Evolutionary conservation across 148 eudicot genomes (phyloP).

Genomic region (Persicaria maculosa): DNA sequence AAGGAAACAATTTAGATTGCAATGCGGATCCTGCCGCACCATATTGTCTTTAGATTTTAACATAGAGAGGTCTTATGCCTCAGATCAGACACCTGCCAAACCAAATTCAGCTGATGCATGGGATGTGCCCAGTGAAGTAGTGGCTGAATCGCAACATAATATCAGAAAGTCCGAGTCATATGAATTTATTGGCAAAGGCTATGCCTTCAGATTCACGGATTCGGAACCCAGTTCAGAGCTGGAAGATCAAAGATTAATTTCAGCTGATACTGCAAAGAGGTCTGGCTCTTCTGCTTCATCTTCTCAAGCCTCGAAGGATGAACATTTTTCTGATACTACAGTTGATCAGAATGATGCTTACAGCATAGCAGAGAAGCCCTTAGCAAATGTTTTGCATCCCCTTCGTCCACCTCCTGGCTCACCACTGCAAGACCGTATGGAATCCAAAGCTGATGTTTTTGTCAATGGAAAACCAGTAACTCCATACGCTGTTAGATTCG

Average conservation of each 20-base stretch:
- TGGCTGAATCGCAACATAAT: conserved; percentile 2
- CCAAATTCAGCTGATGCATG: conserved; percentile 13
- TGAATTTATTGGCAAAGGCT: conserved; percentile 34
- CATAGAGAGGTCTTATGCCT: conserved; percentile 23
- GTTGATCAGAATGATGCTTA: neutral
- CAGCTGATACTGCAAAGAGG: conserved; percentile 28
- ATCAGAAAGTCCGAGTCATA: conserved; percentile 24
- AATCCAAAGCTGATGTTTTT: conserved; percentile 36
- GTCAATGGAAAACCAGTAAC: conserved; percentile 65
- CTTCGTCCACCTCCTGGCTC: conserved; percentile 28
- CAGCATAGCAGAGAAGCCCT: conserved; percentile 18
- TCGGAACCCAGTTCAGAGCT: conserved; percentile 21
- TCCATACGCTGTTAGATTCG: conserved; percentile 38
- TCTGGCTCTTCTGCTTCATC: conserved; percentile 25
- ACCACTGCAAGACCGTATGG: conserved; percentile 27
- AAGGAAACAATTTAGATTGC: conserved; percentile 26
- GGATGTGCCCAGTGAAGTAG: neutral
- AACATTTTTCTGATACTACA: conserved; percentile 20
- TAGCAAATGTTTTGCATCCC: neutral
- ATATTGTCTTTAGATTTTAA: conserved; percentile 33
- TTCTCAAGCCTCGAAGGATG: conserved; percentile 44
- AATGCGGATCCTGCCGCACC: conserved; percentile 68
- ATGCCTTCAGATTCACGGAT: conserved; percentile 28
- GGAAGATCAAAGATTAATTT: conserved; percentile 19
- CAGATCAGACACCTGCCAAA: conserved; percentile 22